Base-by-base conservation (phyloP, 2,329 filamentous ascomycete genomes). In the Saccharata proteae region DNA sequence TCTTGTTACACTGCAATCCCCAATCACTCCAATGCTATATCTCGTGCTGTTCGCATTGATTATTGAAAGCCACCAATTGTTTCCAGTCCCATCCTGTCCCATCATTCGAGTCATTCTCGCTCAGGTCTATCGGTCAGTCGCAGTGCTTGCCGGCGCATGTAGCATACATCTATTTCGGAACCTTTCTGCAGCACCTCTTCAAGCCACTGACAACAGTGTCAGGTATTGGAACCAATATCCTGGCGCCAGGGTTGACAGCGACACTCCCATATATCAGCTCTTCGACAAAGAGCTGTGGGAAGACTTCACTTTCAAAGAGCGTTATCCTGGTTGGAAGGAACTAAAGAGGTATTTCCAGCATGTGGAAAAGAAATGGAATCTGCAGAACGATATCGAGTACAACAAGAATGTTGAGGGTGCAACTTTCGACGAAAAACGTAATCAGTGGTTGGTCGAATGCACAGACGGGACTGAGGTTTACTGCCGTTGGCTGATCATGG, bases 401-500 rank as follows among this genome's bases (percentile, higher is more conserved):
- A 47, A 61, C 16, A 55, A 55, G 7, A 50, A 48, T 5, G 60
- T 71, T 1, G 44, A 52, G 5, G 54, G 47, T 2, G 62, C 59
- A 2, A 41, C 46, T 1, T 70, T 59, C 39, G 48, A 67, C 32
- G 43, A 47, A 0, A 37, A 40, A 0, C 33, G 48, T 1, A 33
- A 23, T 10, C 21, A 33, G 25, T 33, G 49, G 49, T 0, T 40
- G 45, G 17, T 73, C 67, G 69, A 52, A 46, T 0, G 43, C 71
- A 10, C 49, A 38, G 6, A 64, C 61, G 0, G 52, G 53, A 6
- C 55, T 56, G 17, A 65, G 64, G 3, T 40, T 48, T 62, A 10
- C 41, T 65, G 31, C 49, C 52, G 16, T 54, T 53, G 19, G 59
- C 54, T n/a, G 62, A 62, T n/a, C 61, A 59, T 41, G 54, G 8